These are phyloP conservation scores for Nothopassalora personata DNA, from an alignment of 2,329 filamentous ascomycete genomes.

Conservation along the genomic window DNA sequence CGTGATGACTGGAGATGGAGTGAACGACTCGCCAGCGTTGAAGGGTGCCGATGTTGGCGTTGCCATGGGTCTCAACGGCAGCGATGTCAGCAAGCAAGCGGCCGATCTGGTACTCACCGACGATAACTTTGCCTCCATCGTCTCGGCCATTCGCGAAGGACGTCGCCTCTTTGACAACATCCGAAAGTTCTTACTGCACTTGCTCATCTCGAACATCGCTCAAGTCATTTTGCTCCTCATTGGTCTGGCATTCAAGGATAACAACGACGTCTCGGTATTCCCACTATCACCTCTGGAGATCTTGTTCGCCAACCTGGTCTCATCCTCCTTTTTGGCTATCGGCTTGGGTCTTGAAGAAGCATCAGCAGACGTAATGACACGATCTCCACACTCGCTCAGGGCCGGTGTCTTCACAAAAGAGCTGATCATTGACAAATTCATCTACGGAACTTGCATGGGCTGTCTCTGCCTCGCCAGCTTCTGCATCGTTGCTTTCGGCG, in stretches of 20 bases:
- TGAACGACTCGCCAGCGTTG: slow-evolving; percentile 43
- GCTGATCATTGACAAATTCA: slow-evolving; percentile 45
- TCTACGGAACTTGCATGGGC: slow-evolving; percentile 46
- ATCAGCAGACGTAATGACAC: slow-evolving; percentile 43
- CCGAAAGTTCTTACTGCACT: slow-evolving; percentile 45
- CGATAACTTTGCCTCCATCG: slow-evolving; percentile 43
- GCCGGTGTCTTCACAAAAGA: slow-evolving; percentile 43
- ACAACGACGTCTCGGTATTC: slow-evolving; percentile 40
- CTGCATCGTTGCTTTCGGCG: slow-evolving; percentile 41
- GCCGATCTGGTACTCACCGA: slow-evolving; percentile 43
- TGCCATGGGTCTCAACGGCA: slow-evolving; percentile 42
- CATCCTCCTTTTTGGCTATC: slow-evolving; percentile 44
- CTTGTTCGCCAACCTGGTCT: slow-evolving; percentile 46
- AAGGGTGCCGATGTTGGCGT: slow-evolving; percentile 44
- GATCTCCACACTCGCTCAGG: slow-evolving; percentile 40
- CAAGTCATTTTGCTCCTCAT: slow-evolving; percentile 45
- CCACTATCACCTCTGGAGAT: slow-evolving; percentile 45
- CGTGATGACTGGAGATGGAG: slow-evolving; percentile 44
- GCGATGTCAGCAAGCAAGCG: slow-evolving; percentile 42
- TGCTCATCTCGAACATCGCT: slow-evolving; percentile 46
- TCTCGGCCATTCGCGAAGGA: slow-evolving; percentile 43
- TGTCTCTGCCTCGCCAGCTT: slow-evolving; percentile 42
- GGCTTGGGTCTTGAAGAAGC: slow-evolving; percentile 44
- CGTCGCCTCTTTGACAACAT: slow-evolving; percentile 50
- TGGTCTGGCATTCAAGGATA: slow-evolving; percentile 44